Evolutionary conservation across 2,329 filamentous ascomycete genomes (phyloP), one percentile per base, ranked within the genome.

Genomic region (Chrysosphaeria jannelii): DNA sequence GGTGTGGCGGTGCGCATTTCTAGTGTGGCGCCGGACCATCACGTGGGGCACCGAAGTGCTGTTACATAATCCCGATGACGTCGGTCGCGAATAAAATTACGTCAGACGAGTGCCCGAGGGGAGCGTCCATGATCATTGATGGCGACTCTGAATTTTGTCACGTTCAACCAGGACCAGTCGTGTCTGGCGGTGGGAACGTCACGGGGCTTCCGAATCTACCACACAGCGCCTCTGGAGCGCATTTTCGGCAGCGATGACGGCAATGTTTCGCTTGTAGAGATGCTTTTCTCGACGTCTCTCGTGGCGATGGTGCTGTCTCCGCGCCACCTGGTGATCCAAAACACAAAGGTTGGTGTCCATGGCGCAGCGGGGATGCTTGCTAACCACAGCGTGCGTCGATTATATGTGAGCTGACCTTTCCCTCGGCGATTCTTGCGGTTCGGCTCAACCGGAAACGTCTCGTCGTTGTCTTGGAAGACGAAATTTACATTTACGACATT

Each of bases 111-210:
- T n/a, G n/a, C n/a, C n/a, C n/a, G n/a, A n/a, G n/a, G n/a, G n/a
- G n/a, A 22, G 14, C 18, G n/a, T 19, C 18, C 9, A 13, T 17
- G 50, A 34, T 29, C n/a, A n/a, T n/a, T n/a, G n/a, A 75, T 75
- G 66, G 48, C 65, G 31, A 55, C 40, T 32, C 76, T 93, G 52
- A 97, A 97, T 47, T 97, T 89, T 48, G 76, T 97, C 37, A 91
- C 81, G 20, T 97, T 93, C 48, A 97, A 97, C 47, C 85, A 97
- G 53, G 85, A 97, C 53, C 78, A 90, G 51, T 89, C 74, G 57
- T 81, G 81, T 45, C 57, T 97, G 33, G 81, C 81, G 50, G 79
- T 97, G 35, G 81, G 76, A 30, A 93, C 85, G 30, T 75, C 75
- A 20, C 78, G 71, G 46, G 85, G 85, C 30, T 91, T 93, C 43